Conservation (phyloP, 192 early-diverging fungal genomes). For the Chytriomyces sp. region DNA sequence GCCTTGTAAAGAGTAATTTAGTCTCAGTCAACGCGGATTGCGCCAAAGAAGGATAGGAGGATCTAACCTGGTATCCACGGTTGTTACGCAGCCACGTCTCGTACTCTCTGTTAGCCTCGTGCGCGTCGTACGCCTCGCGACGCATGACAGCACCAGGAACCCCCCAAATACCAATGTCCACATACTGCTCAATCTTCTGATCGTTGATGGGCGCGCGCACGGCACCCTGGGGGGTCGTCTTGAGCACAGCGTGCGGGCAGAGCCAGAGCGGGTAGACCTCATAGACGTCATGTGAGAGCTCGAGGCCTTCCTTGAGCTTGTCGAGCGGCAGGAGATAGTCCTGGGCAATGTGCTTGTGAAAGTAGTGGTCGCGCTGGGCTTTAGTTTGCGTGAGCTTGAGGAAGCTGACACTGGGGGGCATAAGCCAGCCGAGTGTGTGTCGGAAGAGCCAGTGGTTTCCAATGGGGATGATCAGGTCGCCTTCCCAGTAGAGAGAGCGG, state of each 20-base stretch:
- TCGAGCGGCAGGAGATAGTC: constrained; percentile 42
- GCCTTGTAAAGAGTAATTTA: no score
- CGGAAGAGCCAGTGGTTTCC: constrained; percentile 45
- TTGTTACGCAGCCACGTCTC: constrained; percentile 32
- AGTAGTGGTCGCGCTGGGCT: constrained; percentile 29
- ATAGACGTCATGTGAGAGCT: constrained; percentile 39
- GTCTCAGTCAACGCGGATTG: no score
- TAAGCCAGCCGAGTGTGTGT: constrained; percentile 41
- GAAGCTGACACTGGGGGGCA: constrained; percentile 38
- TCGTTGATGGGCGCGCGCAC: constrained; percentile 25
- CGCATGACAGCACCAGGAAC: constrained; percentile 29
- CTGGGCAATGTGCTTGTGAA: constrained; percentile 39
- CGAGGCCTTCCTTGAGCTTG: constrained; percentile 35
- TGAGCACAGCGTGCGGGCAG: constrained; percentile 36
- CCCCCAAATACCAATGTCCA: constrained; percentile 48
- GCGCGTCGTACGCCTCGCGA: constrained; percentile 30
- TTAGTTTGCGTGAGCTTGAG: constrained; percentile 44
- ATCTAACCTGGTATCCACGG: constrained; percentile 36
- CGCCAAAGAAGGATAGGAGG: no score
- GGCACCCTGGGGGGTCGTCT: constrained; percentile 32
- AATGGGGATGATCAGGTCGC: constrained; percentile 42
- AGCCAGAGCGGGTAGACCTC: constrained; percentile 48
- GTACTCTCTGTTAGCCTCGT: constrained; percentile 29
- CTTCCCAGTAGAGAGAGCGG: constrained; percentile 45
- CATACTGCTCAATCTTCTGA: constrained; percentile 35